These are phyloP conservation scores for Aspergillus fumigatus DNA, from an alignment of 2,329 filamentous ascomycete species.

Conservation along the genomic window DNA sequence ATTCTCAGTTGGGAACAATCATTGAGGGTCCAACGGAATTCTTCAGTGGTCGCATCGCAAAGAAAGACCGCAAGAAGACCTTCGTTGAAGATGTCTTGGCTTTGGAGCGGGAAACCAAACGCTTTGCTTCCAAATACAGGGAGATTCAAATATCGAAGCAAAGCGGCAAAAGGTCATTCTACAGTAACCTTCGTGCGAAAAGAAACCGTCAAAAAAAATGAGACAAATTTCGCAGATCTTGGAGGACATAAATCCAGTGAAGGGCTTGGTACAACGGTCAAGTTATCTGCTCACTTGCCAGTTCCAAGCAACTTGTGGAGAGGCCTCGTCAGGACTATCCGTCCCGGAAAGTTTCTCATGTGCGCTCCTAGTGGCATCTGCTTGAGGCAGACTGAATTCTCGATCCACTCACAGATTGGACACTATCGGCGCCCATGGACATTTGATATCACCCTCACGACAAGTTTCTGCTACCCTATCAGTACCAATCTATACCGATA, in stretches of 20 bases:
- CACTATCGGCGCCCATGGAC: conserved; percentile 21
- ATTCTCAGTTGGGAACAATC: conserved; percentile 83
- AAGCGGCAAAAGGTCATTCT: conserved; percentile 84
- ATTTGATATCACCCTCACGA: conserved; percentile 28
- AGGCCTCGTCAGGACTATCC: not conserved
- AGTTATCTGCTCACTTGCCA: not conserved
- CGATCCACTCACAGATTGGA: not conserved
- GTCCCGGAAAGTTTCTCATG: not conserved
- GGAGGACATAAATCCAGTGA: not conserved
- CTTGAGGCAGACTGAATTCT: no score
- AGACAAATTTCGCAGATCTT: conserved; percentile 4
- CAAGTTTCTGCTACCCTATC: conserved; percentile 31
- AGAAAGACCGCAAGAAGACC: conserved; percentile 82
- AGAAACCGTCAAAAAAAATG: conserved; percentile 33
- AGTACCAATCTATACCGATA: conserved; percentile 6
- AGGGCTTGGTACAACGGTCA: not conserved
- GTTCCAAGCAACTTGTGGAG: not conserved
- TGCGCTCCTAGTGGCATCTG: not conserved
- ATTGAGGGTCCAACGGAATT: conserved; percentile 86
- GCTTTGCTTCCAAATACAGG: conserved; percentile 82
- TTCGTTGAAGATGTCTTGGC: conserved; percentile 80
- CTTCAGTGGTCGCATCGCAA: conserved; percentile 72
- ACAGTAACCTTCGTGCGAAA: conserved; percentile 70
- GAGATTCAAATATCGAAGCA: conserved; percentile 77
- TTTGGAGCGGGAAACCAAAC: conserved; percentile 58